phyloP scores from a whole-genome alignment of 1,284 basidiomycete species.

The Tilletia walkeri region DNA sequence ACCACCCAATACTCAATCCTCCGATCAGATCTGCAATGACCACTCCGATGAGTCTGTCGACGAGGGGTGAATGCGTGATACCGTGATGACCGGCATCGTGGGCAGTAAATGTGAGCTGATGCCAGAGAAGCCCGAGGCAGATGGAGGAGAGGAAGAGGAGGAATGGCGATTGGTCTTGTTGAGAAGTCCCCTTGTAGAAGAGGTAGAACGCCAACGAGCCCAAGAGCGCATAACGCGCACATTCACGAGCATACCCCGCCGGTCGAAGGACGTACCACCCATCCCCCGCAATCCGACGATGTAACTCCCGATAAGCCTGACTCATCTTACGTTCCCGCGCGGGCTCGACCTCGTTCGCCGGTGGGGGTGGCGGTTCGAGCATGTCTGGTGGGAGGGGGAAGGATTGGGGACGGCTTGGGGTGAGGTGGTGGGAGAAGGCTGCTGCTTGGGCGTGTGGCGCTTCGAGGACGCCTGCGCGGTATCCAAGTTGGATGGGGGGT shows the following conservation, averaged over 20 bases:
- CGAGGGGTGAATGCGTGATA: slow-evolving; percentile 80
- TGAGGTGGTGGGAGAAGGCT: neutral
- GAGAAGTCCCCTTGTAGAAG: slow-evolving; percentile 49
- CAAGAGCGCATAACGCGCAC: slow-evolving; percentile 72
- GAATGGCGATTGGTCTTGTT: slow-evolving; percentile 22
- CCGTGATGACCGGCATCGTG: slow-evolving; percentile 95
- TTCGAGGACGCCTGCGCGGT: slow-evolving; percentile 17
- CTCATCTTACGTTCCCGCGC: slow-evolving; percentile 71
- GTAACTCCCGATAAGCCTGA: slow-evolving; percentile 75
- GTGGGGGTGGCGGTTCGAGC: slow-evolving; percentile 57
- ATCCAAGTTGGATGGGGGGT: slow-evolving; percentile 56
- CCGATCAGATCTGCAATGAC: slow-evolving; percentile 83
- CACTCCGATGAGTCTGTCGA: slow-evolving; percentile 78
- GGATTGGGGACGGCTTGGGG: slow-evolving; percentile 22
- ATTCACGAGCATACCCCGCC: slow-evolving; percentile 84
- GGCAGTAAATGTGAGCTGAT: slow-evolving; percentile 86
- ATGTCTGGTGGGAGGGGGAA: slow-evolving; percentile 51
- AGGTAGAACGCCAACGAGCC: slow-evolving; percentile 65
- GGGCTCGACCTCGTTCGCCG: slow-evolving; percentile 58
- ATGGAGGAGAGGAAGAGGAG: slow-evolving; percentile 68
- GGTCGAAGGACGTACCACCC: slow-evolving; percentile 83
- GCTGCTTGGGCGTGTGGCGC: slow-evolving; percentile 14
- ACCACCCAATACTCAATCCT: slow-evolving; percentile 93
- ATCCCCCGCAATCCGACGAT: slow-evolving; percentile 71
- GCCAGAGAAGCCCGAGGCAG: slow-evolving; percentile 85